A percentile compares a stretch with the other conserved stretches of the same genome.
Conservation (phyloP, 768 basidiomycete species). For the Boletus rubescentipes region DNA sequence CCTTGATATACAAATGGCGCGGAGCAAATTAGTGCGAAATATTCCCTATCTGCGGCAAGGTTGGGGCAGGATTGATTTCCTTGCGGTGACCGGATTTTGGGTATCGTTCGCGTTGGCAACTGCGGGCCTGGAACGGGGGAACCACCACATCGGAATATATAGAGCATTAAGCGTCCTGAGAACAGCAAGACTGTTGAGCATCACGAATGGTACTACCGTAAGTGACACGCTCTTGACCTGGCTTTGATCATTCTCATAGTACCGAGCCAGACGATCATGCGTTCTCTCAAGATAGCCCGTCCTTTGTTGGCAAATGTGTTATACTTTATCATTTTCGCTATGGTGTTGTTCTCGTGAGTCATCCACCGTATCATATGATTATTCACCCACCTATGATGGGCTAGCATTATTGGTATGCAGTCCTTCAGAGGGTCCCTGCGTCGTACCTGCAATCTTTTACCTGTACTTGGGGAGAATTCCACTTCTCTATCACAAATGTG, state of each 20-base stretch:
- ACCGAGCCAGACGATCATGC: slow-evolving; percentile 70
- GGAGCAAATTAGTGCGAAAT: slow-evolving; percentile 57
- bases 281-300: slow-evolving; percentile 84
- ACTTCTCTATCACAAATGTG: slow-evolving; percentile 61
- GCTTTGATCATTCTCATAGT: slow-evolving; percentile 9
- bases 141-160: slow-evolving; percentile 79
- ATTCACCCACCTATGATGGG: background rate
- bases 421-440: slow-evolving; percentile 85
- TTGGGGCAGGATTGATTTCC: slow-evolving; percentile 87
- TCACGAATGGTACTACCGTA: slow-evolving; percentile 93
- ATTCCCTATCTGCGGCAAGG: slow-evolving; percentile 90
- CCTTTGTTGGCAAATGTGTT: slow-evolving; percentile 86
- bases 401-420: slow-evolving; percentile 86
- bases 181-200: slow-evolving; percentile 75
- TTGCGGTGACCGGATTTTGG: slow-evolving; percentile 89
- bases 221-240: slow-evolving; percentile 25
- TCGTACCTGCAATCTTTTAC: slow-evolving; percentile 57
- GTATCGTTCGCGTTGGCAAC: slow-evolving; percentile 70
- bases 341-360: slow-evolving; percentile 81
- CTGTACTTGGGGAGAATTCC: slow-evolving; percentile 51
- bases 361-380: background rate
- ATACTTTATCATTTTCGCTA: slow-evolving; percentile 89
- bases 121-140: slow-evolving; percentile 61
- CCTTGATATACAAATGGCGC: slow-evolving; percentile 51
- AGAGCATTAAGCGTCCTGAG: slow-evolving; percentile 85